Evolutionary conservation across 768 basidiomycete species (phyloP).

Genomic region (Russula vinacea): DNA sequence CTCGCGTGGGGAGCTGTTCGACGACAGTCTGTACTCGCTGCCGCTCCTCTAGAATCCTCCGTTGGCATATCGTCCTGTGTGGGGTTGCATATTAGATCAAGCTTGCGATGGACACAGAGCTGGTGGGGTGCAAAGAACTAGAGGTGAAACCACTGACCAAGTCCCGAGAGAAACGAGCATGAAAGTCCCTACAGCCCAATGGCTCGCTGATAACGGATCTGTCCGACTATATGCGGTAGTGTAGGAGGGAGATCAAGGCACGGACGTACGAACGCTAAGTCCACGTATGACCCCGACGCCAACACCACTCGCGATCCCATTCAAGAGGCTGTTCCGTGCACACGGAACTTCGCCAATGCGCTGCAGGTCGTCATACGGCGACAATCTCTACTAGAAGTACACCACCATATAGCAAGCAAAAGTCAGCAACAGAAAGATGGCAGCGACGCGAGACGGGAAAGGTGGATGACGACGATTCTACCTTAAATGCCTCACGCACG

Average conservation of each 20-base stretch:
- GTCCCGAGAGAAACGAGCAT: constrained; percentile 61
- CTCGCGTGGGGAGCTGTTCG: constrained; percentile 57
- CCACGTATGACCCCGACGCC: constrained; percentile 75
- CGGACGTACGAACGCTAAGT: constrained; percentile 55
- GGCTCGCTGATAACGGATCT: constrained; percentile 65
- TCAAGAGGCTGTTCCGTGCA: constrained; percentile 68
- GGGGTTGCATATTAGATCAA: constrained; percentile 4
- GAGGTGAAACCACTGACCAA: constrained; percentile 48
- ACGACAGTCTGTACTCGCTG: constrained; percentile 53
- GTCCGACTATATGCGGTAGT: not conserved
- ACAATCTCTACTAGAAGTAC: constrained; percentile 41
- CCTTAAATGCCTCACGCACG: constrained; percentile 39
- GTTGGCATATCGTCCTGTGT: constrained; percentile 62
- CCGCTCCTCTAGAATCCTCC: constrained; percentile 52
- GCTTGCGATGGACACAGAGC: not conserved
- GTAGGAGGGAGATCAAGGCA: not conserved
- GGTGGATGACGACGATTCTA: constrained; percentile 16
- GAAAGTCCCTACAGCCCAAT: constrained; percentile 81
- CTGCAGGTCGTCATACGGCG: constrained; percentile 50
- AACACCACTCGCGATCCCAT: constrained; percentile 74
- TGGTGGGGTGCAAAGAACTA: not conserved
- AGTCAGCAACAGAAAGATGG: too few species aligned
- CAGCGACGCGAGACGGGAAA: not conserved
- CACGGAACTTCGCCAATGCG: constrained; percentile 72
- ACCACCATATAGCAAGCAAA: constrained; percentile 1